Percentiles rank a stretch among this genome's conserved stretches.
phyloP scores from a whole-genome alignment of 257 asterid genomes.

The Ilex aquifolium region DNA sequence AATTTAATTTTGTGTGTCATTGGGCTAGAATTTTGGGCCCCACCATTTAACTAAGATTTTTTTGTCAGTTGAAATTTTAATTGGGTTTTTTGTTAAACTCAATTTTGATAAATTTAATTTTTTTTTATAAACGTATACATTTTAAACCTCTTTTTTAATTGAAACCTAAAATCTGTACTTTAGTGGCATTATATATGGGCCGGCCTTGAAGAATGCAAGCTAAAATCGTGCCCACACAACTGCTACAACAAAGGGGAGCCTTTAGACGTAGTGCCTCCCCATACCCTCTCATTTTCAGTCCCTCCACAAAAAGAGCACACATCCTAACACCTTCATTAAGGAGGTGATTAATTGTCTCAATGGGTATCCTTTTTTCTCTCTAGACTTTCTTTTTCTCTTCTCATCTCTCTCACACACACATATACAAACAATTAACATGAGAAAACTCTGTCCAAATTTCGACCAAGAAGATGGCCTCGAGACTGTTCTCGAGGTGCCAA shows the following conservation, averaged over 20 bases:
- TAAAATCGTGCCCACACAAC: constrained; percentile 19
- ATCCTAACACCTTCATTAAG: not conserved
- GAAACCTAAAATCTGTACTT: too few species aligned
- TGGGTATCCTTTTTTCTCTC: not conserved
- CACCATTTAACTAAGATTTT: too few species aligned
- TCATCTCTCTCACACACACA: constrained; percentile 10
- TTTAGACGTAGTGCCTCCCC: not conserved
- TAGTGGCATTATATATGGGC: too few species aligned
- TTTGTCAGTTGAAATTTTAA: too few species aligned
- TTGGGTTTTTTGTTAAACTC: too few species aligned
- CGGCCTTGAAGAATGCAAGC: too few species aligned
- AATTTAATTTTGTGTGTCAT: too few species aligned
- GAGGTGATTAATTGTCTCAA: not conserved
- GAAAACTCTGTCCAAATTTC: constrained; percentile 80
- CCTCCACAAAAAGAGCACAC: not conserved
- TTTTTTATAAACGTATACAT: too few species aligned
- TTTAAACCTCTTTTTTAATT: too few species aligned
- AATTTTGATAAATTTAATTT: too few species aligned
- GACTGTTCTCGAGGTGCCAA: constrained; percentile 84
- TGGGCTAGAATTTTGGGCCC: too few species aligned
- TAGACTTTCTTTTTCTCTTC: not conserved
- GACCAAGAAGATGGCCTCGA: constrained; percentile 76
- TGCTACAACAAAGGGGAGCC: constrained; percentile 25
- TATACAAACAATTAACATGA: constrained; percentile 35
- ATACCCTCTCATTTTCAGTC: not conserved